These are phyloP conservation scores for Starmera pachycereana DNA, from an alignment of 805 yeast species.

Conservation along the genomic window DNA sequence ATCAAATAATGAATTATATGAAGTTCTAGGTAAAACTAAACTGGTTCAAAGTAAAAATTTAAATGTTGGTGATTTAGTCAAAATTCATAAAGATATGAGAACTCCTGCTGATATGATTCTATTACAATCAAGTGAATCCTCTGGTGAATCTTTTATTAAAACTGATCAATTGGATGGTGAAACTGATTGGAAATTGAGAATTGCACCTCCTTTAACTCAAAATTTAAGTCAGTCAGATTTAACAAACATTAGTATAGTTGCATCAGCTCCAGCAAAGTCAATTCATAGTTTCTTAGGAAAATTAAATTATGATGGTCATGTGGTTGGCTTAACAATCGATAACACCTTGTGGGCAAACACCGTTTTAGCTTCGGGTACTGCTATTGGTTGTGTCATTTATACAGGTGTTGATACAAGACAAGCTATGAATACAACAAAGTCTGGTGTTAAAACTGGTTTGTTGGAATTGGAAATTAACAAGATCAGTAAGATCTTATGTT, in stretches of 20 bases:
- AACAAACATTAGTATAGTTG: constrained; percentile 46
- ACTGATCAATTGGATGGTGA: constrained; percentile 99
- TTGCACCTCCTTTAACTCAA: constrained; percentile 72
- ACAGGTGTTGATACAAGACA: constrained; percentile 94
- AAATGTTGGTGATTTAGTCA: constrained; percentile 79
- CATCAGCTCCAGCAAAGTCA: constrained; percentile 74
- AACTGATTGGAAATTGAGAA: constrained; percentile 94
- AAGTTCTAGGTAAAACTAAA: constrained; percentile 42
- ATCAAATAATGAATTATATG: constrained; percentile 76
- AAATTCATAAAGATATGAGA: constrained; percentile 69
- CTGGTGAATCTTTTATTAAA: constrained; percentile 86
- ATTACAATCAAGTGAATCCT: constrained; percentile 68
- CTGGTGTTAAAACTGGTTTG: constrained; percentile 83
- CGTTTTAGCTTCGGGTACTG: constrained; percentile 88
- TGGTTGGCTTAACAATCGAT: constrained; percentile 68
- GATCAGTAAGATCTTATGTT: constrained; percentile 80
- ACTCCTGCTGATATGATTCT: constrained; percentile 91
- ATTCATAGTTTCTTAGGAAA: constrained; percentile 79
- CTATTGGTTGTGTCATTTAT: constrained; percentile 78
- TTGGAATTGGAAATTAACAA: constrained; percentile 85
- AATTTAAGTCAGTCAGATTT: constrained; percentile 38
- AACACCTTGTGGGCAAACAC: constrained; percentile 98
- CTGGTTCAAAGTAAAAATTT: constrained; percentile 49
- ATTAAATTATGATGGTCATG: constrained; percentile 44
- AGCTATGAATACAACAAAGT: constrained; percentile 81